A percentile compares a stretch with the other conserved stretches of the same genome.
Conservation (phyloP, 495 filamentous ascomycete genomes). For the Mycothermus thermophilus region DNA sequence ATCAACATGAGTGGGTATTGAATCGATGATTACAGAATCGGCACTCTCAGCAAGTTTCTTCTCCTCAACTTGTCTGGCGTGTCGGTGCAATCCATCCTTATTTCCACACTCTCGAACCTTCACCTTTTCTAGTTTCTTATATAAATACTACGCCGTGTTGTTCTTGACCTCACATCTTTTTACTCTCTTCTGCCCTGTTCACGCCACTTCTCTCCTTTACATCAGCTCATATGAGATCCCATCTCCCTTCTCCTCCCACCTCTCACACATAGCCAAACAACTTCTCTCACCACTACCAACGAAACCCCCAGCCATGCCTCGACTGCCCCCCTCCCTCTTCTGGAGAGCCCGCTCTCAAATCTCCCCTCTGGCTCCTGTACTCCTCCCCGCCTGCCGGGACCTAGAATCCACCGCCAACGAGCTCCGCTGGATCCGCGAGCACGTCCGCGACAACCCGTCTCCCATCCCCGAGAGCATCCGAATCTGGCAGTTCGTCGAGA, state of each 20-base stretch:
- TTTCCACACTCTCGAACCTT: no score
- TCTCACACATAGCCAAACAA: background rate
- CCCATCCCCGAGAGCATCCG: slow-evolving; percentile 7
- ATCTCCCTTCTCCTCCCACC: background rate
- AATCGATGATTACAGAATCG: no score
- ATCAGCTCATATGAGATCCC: no score
- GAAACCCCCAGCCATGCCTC: slow-evolving; percentile 60
- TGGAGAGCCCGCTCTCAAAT: slow-evolving; percentile 38
- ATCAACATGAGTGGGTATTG: no score
- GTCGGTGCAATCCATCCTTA: no score
- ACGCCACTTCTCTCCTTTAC: no score
- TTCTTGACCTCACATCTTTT: no score
- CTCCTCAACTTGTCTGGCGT: no score
- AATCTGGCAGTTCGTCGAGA: slow-evolving; percentile 38
- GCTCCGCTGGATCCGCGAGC: slow-evolving; percentile 72
- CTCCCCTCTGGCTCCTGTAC: slow-evolving; percentile 45
- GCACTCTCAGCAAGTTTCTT: no score
- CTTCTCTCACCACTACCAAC: background rate
- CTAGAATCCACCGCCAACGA: slow-evolving; percentile 58
- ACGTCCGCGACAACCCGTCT: slow-evolving; percentile 17
- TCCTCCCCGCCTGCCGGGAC: slow-evolving; percentile 58
- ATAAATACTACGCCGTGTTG: no score
- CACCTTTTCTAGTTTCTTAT: no score
- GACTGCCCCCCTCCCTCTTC: slow-evolving; percentile 48
- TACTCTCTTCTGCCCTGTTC: no score